These are phyloP conservation scores for Magnaporthales sp. DNA, from an alignment of 2,329 filamentous ascomycete genomes.

Conservation along the genomic window DNA sequence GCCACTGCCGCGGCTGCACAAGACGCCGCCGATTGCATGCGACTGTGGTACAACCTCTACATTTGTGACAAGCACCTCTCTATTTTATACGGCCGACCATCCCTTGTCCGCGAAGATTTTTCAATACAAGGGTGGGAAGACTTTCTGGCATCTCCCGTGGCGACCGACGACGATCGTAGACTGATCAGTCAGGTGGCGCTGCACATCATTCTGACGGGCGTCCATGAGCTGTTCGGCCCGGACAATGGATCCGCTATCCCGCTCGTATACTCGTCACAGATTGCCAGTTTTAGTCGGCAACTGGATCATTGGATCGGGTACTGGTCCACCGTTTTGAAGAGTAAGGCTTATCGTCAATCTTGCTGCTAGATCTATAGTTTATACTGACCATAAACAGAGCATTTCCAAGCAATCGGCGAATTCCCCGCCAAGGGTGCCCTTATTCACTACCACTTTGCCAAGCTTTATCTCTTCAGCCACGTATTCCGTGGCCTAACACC, in stretches of 20 bases:
- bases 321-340: constrained; percentile 20
- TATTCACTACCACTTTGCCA: constrained; percentile 23
- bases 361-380: not conserved
- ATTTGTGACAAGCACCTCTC: constrained; percentile 55
- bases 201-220: constrained; percentile 46
- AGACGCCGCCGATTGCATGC: constrained; percentile 41
- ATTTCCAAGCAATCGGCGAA: constrained; percentile 20
- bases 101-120: constrained; percentile 48
- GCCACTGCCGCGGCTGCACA: constrained; percentile 14
- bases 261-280: constrained; percentile 40
- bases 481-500: constrained; percentile 18
- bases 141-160: constrained; percentile 41
- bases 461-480: constrained; percentile 20
- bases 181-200: constrained; percentile 50
- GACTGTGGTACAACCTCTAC: constrained; percentile 53
- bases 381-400: constrained; percentile 16
- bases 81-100: constrained; percentile 50
- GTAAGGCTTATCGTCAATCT: not conserved
- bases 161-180: constrained; percentile 45
- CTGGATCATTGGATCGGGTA: constrained; percentile 27
- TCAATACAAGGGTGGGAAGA: constrained; percentile 49
- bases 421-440: constrained; percentile 22
- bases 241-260: constrained; percentile 43
- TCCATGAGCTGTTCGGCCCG: constrained; percentile 45
- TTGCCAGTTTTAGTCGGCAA: constrained; percentile 21